Evolutionary conservation across 176 grass and related monocot genomes (phyloP).

Genomic region (Hordeum marinum): DNA sequence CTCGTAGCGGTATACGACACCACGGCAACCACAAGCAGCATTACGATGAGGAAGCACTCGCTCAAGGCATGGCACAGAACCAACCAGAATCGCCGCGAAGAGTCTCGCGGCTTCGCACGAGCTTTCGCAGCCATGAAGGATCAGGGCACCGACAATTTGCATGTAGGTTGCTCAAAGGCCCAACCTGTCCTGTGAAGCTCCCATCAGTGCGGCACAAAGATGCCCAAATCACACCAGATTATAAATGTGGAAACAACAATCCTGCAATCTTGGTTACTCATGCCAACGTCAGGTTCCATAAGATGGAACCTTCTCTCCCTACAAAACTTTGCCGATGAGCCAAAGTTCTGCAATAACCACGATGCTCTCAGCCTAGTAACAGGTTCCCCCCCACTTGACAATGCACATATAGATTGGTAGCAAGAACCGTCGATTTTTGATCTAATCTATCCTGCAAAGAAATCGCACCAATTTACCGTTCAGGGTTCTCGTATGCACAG

Average conservation of each 20-base stretch:
- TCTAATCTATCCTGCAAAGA: constrained; percentile 22
- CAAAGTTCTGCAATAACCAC: background rate
- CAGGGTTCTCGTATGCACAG: constrained; percentile 16
- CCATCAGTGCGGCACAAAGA: constrained; percentile 21
- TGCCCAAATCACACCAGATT: constrained; percentile 22
- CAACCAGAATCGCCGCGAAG: constrained; percentile 40
- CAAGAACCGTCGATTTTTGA: background rate
- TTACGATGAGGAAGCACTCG: constrained; percentile 71
- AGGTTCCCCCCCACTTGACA: background rate
- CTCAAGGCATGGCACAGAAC: constrained; percentile 55
- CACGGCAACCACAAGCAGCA: constrained; percentile 55
- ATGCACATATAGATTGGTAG: too few species aligned
- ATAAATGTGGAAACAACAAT: background rate
- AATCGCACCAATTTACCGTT: background rate
- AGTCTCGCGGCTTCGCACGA: constrained; percentile 22
- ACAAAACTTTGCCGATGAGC: background rate
- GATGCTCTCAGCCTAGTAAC: constrained; percentile 12
- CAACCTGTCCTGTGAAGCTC: background rate
- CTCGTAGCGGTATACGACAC: constrained; percentile 50
- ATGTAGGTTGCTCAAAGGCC: constrained; percentile 31
- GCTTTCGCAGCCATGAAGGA: constrained; percentile 36
- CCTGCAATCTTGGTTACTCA: constrained; percentile 6
- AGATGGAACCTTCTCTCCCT: background rate
- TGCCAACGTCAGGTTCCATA: background rate
- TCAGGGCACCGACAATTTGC: constrained; percentile 22